A percentile compares a stretch with the other conserved stretches of the same genome.
phyloP scores from a whole-genome alignment of 2,329 filamentous ascomycete species.

The Tolypocladium inflatum region DNA sequence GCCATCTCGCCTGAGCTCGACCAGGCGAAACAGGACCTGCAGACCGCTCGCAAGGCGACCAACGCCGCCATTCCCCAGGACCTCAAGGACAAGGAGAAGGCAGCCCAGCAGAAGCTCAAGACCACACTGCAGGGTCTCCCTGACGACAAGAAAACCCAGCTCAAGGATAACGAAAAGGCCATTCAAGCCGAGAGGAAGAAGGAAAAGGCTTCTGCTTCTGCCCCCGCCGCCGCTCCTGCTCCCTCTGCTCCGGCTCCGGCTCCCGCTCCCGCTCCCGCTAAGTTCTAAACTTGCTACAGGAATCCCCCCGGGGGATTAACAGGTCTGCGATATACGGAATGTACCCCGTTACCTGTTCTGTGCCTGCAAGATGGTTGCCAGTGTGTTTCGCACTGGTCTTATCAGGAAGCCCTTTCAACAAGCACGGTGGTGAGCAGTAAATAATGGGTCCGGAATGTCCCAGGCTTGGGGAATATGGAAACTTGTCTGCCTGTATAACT shows the following conservation, averaged over 20 bases:
- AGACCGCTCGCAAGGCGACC: background rate
- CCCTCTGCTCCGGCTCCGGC: background rate
- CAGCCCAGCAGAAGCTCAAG: background rate
- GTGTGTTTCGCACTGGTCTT: background rate
- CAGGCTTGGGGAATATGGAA: background rate
- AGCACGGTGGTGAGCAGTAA: background rate
- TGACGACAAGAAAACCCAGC: background rate
- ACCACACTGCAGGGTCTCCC: background rate
- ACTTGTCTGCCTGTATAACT: background rate
- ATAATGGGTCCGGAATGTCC: background rate
- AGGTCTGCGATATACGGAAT: background rate
- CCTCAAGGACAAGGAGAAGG: background rate
- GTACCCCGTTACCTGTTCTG: background rate
- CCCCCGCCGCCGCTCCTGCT: background rate
- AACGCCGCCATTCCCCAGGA: background rate
- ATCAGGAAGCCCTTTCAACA: background rate
- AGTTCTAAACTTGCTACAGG: background rate
- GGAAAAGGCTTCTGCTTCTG: background rate
- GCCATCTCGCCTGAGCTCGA: background rate
- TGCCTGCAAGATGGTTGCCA: background rate
- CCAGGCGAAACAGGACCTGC: background rate
- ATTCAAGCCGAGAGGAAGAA: background rate
- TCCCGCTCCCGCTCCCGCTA: background rate
- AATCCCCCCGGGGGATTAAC: background rate
- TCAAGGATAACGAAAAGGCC: background rate